Evolutionary conservation across 768 basidiomycete genomes (phyloP).

Genomic region (Termitomyces sp.): DNA sequence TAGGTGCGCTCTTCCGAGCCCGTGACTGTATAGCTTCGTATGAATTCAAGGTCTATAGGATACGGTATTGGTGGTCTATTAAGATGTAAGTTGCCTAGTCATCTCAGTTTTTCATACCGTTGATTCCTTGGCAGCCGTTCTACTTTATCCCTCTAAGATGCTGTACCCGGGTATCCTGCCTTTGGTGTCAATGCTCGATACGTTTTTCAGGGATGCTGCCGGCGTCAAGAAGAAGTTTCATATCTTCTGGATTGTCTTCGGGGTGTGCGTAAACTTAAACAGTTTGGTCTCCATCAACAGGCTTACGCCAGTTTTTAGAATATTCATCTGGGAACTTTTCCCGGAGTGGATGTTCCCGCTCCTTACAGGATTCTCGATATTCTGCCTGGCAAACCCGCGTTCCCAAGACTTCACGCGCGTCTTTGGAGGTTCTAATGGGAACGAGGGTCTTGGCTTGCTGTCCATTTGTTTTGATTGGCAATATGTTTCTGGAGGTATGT

Average conservation of each 20-base stretch:
- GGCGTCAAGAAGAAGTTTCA: conserved; percentile 38
- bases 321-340: conserved; percentile 48
- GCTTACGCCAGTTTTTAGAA: conserved; percentile 20
- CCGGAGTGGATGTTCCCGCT: conserved; percentile 61
- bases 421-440: conserved; percentile 62
- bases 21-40: neutral
- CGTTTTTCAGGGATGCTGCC: conserved; percentile 39
- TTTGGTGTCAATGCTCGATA: conserved; percentile 45
- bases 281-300: conserved; percentile 16
- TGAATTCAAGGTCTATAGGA: conserved; percentile 33
- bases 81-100: conserved; percentile 30
- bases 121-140: conserved; percentile 26
- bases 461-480: conserved; percentile 64
- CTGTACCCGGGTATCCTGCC: conserved; percentile 46
- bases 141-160: conserved; percentile 54
- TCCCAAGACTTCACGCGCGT: conserved; percentile 47
- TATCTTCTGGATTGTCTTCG: conserved; percentile 46
- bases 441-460: conserved; percentile 61
- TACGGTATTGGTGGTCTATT: conserved; percentile 56
- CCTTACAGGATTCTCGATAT: conserved; percentile 51
- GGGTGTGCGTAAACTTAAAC: conserved; percentile 24
- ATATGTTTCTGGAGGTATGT: conserved; percentile 42
- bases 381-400: conserved; percentile 53
- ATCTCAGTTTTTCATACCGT: neutral
- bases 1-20: conserved; percentile 14